Evolutionary conservation across 805 yeast genomes (phyloP).

Genomic region (Kuraishia molischiana): DNA sequence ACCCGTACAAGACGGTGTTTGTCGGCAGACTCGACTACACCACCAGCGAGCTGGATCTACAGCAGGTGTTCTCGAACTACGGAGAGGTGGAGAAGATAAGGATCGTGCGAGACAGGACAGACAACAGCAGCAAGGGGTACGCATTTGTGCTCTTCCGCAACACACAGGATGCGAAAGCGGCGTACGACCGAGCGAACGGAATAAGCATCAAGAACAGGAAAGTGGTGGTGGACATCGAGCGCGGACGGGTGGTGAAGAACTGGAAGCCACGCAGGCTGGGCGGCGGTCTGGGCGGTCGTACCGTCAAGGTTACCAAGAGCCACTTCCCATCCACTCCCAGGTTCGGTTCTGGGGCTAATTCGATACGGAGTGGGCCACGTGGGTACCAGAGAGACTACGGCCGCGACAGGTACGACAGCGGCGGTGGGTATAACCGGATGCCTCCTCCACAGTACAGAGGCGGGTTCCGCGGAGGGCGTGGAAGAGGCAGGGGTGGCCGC

Average conservation of each 20-base stretch:
- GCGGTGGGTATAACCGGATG: no score
- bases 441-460: no score
- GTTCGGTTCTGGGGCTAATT: neutral
- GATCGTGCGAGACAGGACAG: constrained; percentile 45
- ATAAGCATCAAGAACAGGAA: constrained; percentile 39
- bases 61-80: constrained; percentile 46
- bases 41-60: constrained; percentile 59
- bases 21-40: constrained; percentile 62
- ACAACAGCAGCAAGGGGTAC: constrained; percentile 68
- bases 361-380: no score
- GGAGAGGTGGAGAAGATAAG: constrained; percentile 63
- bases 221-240: constrained; percentile 61
- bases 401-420: no score
- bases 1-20: constrained; percentile 74
- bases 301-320: constrained; percentile 15
- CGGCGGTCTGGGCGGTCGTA: constrained; percentile 87
- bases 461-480: no score
- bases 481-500: no score
- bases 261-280: constrained; percentile 76
- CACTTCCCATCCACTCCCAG: neutral
- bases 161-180: constrained; percentile 49
- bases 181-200: constrained; percentile 51
- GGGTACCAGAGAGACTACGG: no score
- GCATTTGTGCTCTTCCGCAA: constrained; percentile 69
- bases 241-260: constrained; percentile 54